Conservation (phyloP, 2,329 filamentous ascomycete species). For the Aspergillus proliferans region DNA sequence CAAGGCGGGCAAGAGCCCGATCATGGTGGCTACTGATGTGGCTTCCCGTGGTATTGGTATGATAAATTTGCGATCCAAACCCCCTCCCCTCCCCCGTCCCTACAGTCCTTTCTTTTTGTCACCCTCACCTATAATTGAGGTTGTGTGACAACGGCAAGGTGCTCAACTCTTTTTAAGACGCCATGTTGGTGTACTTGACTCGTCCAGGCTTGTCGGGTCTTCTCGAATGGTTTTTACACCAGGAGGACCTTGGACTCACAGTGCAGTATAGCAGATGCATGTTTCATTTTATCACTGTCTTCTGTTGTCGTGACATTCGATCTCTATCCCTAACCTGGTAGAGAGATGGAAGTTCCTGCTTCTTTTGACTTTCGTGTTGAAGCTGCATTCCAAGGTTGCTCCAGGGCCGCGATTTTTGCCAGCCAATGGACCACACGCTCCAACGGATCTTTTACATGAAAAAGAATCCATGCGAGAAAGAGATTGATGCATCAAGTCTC, state of each 20-base stretch:
- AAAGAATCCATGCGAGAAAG: slow-evolving; percentile 46
- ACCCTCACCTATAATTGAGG: slow-evolving; percentile 43
- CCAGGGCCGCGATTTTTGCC: slow-evolving; percentile 57
- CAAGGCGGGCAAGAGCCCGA: slow-evolving; percentile 98
- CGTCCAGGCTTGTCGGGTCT: slow-evolving; percentile 82
- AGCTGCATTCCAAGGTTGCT: slow-evolving; percentile 68
- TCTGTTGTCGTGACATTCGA: slow-evolving; percentile 56
- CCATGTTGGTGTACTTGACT: slow-evolving; percentile 82
- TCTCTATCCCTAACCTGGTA: slow-evolving; percentile 61
- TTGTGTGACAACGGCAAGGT: slow-evolving; percentile 61
- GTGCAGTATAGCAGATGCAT: slow-evolving; percentile 66
- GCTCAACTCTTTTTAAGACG: slow-evolving; percentile 77
- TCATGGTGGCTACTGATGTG: slow-evolving; percentile 99
- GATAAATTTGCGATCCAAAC: slow-evolving; percentile 59
- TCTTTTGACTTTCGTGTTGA: slow-evolving; percentile 54
- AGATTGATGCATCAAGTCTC: slow-evolving; percentile 57
- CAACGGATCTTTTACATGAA: slow-evolving; percentile 36
- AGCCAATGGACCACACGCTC: slow-evolving; percentile 44
- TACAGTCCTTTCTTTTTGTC: slow-evolving; percentile 27
- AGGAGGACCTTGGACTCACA: slow-evolving; percentile 82
- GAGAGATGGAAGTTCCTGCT: slow-evolving; percentile 65
- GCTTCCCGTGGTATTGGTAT: slow-evolving; percentile 99
- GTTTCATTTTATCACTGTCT: slow-evolving; percentile 28
- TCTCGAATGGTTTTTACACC: slow-evolving; percentile 65
- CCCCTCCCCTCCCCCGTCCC: slow-evolving; percentile 30